phyloP scores from a whole-genome alignment of 192 early-diverging fungal genomes.

The Coemansia sp. region DNA sequence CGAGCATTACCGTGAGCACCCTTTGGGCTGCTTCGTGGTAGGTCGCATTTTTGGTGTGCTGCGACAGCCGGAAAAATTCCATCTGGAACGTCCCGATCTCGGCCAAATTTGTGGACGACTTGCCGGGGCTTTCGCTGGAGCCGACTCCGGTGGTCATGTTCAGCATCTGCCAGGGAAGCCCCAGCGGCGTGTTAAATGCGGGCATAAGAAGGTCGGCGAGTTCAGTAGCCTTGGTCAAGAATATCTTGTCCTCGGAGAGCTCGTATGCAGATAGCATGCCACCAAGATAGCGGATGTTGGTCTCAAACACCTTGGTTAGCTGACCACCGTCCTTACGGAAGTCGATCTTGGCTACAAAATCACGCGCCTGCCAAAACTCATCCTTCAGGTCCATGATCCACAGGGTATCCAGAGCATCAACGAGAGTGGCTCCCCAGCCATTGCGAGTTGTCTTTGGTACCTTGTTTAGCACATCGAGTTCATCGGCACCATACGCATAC shows the following conservation, averaged over 20 bases:
- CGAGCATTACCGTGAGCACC: conserved; percentile 49
- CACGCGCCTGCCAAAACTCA: conserved; percentile 67
- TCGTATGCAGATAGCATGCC: conserved; percentile 82
- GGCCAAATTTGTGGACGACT: conserved; percentile 52
- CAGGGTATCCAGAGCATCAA: conserved; percentile 86
- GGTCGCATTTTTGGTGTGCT: conserved; percentile 70
- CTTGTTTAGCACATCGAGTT: conserved; percentile 42
- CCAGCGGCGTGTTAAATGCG: conserved; percentile 68
- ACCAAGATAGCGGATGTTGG: conserved; percentile 84
- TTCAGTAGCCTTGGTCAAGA: conserved; percentile 71
- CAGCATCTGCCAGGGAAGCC: conserved; percentile 72
- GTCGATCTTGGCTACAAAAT: conserved; percentile 64
- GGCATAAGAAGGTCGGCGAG: conserved; percentile 68
- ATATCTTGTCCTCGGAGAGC: conserved; percentile 59
- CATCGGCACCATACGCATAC: conserved; percentile 80
- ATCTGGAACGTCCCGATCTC: conserved; percentile 86
- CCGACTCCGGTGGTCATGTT: conserved; percentile 56
- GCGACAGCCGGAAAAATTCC: conserved; percentile 84
- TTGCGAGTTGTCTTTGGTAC: conserved; percentile 47
- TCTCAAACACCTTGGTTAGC: conserved; percentile 76
- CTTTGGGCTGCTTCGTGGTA: conserved; percentile 79
- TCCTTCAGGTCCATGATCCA: conserved; percentile 73
- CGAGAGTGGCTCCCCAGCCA: conserved; percentile 78
- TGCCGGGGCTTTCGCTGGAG: conserved; percentile 49
- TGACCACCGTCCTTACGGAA: conserved; percentile 64